Base-by-base conservation (phyloP, 345 rosid species). In the Excoecaria agallocha region DNA sequence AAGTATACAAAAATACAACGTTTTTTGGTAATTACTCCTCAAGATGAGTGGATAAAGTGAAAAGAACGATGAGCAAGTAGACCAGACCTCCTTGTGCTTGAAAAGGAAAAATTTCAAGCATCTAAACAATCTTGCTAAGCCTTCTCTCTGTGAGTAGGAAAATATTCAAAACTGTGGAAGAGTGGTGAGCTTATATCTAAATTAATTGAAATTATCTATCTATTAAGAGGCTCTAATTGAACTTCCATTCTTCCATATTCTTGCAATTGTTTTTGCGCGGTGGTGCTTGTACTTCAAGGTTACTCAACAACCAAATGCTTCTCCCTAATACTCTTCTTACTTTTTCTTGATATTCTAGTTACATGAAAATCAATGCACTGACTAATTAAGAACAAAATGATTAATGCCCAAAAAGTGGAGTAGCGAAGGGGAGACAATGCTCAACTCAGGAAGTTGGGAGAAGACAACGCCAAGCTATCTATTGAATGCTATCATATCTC, bases 141-240 rank as follows among this genome's bases (percentile, higher is more conserved):
- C 73, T 66, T 60, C 66, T 71, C 66, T 4, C 3, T 54, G 52
- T 39, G 41, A 63, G 65, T 39, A 50, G 62, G 66, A 71, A 69
- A 49, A 38, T 59, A 51, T 58, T 49, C 76, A 63, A 82, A 82
- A 80, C 75, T 68, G 75, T 64, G 45, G 73, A 48, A 65, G 69
- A 49, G 59, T 48, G 25, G 68, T 35, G 45, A 56, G 69, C 57
- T 70, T 51, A 57, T 77, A 63, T 49, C 56, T 5, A 77, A 75
- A 17, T 25, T 30, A 69, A 60, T 48, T 30, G 19, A 51, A 71
- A 66, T 71, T 60, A 48, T 74, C 87, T 87, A 90, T 78, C 91
- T 83, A 74, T 76, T 88, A 79, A 95, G 74, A 57, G 99, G 93
- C 81, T 92, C 98, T 82, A 95, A 81, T 78, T 95, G 99, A 82